Percentiles rank a stretch among this genome's conserved stretches.
Evolutionary conservation across 176 grass and related monocot genomes (phyloP).

Genomic region (Oryza rufipogon): DNA sequence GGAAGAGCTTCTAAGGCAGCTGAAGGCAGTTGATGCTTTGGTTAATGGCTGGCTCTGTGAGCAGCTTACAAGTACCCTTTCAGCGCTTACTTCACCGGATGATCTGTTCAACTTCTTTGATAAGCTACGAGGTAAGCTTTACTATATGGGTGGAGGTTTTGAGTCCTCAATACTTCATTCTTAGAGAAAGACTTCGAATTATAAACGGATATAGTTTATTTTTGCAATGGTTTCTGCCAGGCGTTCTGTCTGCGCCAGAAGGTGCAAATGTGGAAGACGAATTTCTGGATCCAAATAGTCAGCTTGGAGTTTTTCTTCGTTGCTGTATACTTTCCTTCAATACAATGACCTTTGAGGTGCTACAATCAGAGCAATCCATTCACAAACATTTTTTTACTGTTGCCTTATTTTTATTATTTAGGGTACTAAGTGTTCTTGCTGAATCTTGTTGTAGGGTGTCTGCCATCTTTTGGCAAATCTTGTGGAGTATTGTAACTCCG

Average conservation of each 20-base stretch:
- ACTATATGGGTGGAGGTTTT: background rate
- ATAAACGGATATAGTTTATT: background rate
- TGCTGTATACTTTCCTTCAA: conserved; percentile 91
- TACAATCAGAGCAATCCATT: conserved; percentile 27
- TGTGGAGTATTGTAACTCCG: conserved; percentile 66
- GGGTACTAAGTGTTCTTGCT: conserved; percentile 5
- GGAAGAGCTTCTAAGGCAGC: conserved; percentile 71
- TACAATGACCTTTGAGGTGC: conserved; percentile 87
- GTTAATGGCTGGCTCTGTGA: conserved; percentile 64
- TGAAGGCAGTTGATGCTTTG: conserved; percentile 60
- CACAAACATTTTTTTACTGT: background rate
- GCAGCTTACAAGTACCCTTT: conserved; percentile 60
- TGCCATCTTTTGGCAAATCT: conserved; percentile 85
- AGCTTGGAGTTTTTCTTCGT: conserved; percentile 84
- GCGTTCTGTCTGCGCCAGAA: conserved; percentile 63
- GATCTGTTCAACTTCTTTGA: conserved; percentile 92
- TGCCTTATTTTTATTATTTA: conserved; percentile 22
- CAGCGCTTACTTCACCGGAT: conserved; percentile 64
- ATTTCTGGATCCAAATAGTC: conserved; percentile 82
- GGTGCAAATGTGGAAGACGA: conserved; percentile 57
- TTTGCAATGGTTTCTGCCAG: conserved; percentile 41
- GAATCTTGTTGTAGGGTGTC: conserved; percentile 62
- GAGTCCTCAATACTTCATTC: background rate
- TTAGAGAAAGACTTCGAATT: background rate
- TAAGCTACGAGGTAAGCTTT: conserved; percentile 67